Base-by-base conservation (phyloP, 2,329 filamentous ascomycete genomes). In the Coleophoma crateriformis region DNA sequence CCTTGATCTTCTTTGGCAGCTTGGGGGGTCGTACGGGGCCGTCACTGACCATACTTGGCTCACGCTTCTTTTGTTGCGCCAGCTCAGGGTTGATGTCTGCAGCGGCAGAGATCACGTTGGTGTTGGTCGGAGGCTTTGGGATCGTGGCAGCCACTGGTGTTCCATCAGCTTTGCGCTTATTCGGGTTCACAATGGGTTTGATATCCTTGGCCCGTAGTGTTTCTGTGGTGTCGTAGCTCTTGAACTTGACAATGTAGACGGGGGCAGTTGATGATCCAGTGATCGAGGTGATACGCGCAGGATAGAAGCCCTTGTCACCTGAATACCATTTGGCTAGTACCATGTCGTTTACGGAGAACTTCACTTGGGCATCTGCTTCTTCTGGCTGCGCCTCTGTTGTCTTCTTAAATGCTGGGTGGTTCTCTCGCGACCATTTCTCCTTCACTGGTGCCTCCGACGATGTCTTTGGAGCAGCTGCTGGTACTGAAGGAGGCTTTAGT, bases 211-310 rank as follows among this genome's bases (percentile, higher is more conserved):
- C 82, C 52, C 85, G 81, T 53, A 95, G 71, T 33, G 88, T 94
- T 68, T 96, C 90, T 42, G 86, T 89, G 19, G 80, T 90, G 55
- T 85, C 82, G 71, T 97, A 97, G 62, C 83, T 88, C 71, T 95
- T 92, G 76, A 97, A 99, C 60, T 88, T 94, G 68, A 99, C 91
- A 44, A 89, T 87, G 67, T 96, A 99, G 55, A 96, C 88, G 34
- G 91, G 92, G 47, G 89, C 88, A 40, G 84, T 87, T n/a, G 86
- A 85, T 8, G 90, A 96, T 51, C 94, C 94, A 19, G 92, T 96
- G 61, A 96, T 91, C 47, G 88, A 91, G 46, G 90, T 92, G 68
- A 99, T 95, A 62, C 89, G 85, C 39, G 91, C 94, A 42, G 90
- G 86, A 71, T 97, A 97, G 71, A 91, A 96, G 20, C 81, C 80